A percentile compares a stretch with the other conserved stretches of the same genome.
Conservation (phyloP, 768 basidiomycete species). For the Lactifluus rugatus region DNA sequence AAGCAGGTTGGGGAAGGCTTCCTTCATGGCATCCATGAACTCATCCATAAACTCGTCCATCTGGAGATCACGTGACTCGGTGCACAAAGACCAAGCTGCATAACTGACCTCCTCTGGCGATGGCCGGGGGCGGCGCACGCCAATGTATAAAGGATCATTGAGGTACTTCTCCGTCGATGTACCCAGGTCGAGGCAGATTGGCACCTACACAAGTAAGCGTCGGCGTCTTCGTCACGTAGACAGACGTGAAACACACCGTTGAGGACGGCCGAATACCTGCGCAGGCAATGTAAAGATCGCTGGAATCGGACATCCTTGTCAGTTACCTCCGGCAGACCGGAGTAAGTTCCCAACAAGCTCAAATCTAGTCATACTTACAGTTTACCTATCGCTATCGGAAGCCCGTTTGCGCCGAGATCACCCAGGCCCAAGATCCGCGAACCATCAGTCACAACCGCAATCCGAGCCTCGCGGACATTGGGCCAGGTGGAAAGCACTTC, state of each 20-base stretch:
- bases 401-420: conserved; percentile 73
- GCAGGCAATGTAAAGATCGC: conserved; percentile 9
- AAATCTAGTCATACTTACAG: conserved; percentile 32
- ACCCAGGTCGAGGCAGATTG: conserved; percentile 81
- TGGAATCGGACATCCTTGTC: not conserved
- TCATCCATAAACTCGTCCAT: conserved; percentile 86
- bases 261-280: conserved; percentile 63
- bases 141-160: conserved; percentile 84
- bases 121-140: conserved; percentile 42
- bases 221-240: not conserved
- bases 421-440: conserved; percentile 87
- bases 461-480: conserved; percentile 61
- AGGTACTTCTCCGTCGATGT: conserved; percentile 76
- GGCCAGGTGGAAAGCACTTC: conserved; percentile 68
- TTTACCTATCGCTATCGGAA: conserved; percentile 86
- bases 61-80: conserved; percentile 38
- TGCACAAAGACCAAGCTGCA: conserved; percentile 25
- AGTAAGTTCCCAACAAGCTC: not conserved
- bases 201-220: conserved; percentile 24
- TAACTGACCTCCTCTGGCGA: conserved; percentile 23
- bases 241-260: conserved; percentile 34
- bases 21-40: conserved; percentile 78
- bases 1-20: conserved; percentile 68
- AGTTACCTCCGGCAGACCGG: not conserved
- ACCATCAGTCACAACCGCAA: conserved; percentile 88